These are phyloP conservation scores for Mucor mucedo DNA, from an alignment of 371 early-diverging fungal species.

Conservation along the genomic window DNA sequence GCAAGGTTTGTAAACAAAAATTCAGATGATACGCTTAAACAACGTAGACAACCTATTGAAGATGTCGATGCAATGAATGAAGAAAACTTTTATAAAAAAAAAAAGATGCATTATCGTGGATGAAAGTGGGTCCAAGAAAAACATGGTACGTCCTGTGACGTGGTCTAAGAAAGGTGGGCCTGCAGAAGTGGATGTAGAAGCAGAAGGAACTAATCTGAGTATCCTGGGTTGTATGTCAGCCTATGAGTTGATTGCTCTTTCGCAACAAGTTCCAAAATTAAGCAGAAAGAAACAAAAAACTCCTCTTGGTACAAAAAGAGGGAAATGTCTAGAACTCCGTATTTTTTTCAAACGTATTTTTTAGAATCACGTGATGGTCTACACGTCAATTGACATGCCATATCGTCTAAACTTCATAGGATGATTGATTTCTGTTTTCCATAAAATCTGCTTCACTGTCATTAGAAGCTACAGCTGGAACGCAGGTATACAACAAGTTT, in stretches of 20 bases:
- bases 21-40: constrained; percentile 22
- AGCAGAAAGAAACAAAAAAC: too few relatives aligned
- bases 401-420: too few relatives aligned
- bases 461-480: too few relatives aligned
- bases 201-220: constrained; percentile 12
- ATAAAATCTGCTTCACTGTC: too few relatives aligned
- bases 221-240: constrained; percentile 16
- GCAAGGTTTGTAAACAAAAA: constrained; percentile 22
- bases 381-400: too few relatives aligned
- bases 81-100: constrained; percentile 5
- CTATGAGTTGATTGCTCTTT: constrained; percentile 14
- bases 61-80: constrained; percentile 21
- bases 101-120: constrained; percentile 13
- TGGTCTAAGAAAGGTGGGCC: constrained; percentile 13
- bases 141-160: constrained; percentile 17
- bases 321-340: too few relatives aligned
- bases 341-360: too few relatives aligned
- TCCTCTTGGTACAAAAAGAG: too few relatives aligned
- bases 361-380: too few relatives aligned
- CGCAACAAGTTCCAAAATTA: constrained; percentile 16
- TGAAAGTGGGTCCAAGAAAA: constrained; percentile 18
- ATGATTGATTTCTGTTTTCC: too few relatives aligned
- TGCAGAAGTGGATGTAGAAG: constrained; percentile 15
- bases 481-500: too few relatives aligned
- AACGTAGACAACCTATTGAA: constrained; percentile 26